Evolutionary conservation across 495 filamentous ascomycete genomes (phyloP).

Genomic region (Chaetomium tenue): DNA sequence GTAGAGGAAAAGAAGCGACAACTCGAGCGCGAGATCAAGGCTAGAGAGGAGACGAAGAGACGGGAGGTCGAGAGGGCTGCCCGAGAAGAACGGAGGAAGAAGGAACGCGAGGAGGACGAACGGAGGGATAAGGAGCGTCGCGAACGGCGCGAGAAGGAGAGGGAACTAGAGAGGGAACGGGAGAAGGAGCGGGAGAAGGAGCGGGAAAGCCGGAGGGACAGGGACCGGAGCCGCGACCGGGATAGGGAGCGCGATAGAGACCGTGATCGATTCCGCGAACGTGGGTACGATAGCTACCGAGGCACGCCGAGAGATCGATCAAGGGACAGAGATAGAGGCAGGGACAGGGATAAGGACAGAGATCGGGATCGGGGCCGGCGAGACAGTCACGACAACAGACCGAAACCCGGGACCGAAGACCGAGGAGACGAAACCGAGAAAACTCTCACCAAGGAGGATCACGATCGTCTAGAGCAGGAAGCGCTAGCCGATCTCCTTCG

Average conservation of each 20-base stretch:
- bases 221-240: constrained; percentile 36
- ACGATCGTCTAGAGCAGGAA: constrained; percentile 53
- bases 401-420: constrained; percentile 23
- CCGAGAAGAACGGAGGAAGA: constrained; percentile 59
- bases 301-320: constrained; percentile 31
- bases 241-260: constrained; percentile 33
- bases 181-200: constrained; percentile 49
- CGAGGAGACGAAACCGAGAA: constrained; percentile 45
- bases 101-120: constrained; percentile 57
- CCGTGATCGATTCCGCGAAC: constrained; percentile 28
- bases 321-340: constrained; percentile 36
- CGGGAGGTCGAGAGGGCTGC: constrained; percentile 60
- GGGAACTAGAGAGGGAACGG: constrained; percentile 56
- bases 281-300: constrained; percentile 29
- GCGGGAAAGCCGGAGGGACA: constrained; percentile 37
- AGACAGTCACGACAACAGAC: constrained; percentile 28
- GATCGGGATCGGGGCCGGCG: constrained; percentile 37
- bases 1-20: constrained; percentile 66
- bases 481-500: constrained; percentile 54
- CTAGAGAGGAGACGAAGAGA: constrained; percentile 54
- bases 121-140: constrained; percentile 55
- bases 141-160: constrained; percentile 58
- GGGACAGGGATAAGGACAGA: constrained; percentile 33
- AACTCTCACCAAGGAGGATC: constrained; percentile 54
- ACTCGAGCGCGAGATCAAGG: constrained; percentile 61